Percentiles rank a stretch among this genome's conserved stretches.
phyloP scores from a whole-genome alignment of 345 rosid species.

The Turnera subulata region DNA sequence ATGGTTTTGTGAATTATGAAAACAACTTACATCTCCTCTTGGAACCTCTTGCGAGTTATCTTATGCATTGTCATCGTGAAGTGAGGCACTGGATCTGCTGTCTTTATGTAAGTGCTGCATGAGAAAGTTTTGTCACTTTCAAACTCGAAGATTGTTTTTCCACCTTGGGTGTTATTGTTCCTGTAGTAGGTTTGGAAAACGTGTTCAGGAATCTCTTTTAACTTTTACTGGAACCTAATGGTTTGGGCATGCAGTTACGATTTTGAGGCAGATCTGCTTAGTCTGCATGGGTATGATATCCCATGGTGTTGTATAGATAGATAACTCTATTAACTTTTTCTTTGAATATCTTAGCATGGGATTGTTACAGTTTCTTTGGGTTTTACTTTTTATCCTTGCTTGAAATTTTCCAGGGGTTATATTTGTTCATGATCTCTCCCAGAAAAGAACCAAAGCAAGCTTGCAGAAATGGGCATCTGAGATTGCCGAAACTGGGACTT shows the following conservation, averaged over 20 bases:
- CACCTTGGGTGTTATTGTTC: background rate
- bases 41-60: too few relatives aligned
- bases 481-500: constrained; percentile 78
- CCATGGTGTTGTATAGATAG: too few relatives aligned
- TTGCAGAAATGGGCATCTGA: constrained; percentile 96
- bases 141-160: background rate
- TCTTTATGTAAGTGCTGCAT: background rate
- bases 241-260: background rate
- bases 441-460: constrained; percentile 91
- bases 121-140: background rate
- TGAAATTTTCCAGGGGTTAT: constrained; percentile 64
- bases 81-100: background rate
- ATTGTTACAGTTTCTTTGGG: constrained; percentile 1
- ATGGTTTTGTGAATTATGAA: background rate
- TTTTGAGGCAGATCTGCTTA: constrained; percentile 1
- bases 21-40: background rate
- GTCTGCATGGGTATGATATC: background rate
- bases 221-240: background rate
- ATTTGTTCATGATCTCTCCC: constrained; percentile 96
- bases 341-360: too few relatives aligned
- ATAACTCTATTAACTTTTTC: too few relatives aligned
- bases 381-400: constrained; percentile 5
- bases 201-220: constrained; percentile 3
- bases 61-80: background rate
- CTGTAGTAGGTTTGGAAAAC: constrained; percentile 3